Evolutionary conservation across 257 asterid genomes (phyloP).

Genomic region (Solanum microdontum): DNA sequence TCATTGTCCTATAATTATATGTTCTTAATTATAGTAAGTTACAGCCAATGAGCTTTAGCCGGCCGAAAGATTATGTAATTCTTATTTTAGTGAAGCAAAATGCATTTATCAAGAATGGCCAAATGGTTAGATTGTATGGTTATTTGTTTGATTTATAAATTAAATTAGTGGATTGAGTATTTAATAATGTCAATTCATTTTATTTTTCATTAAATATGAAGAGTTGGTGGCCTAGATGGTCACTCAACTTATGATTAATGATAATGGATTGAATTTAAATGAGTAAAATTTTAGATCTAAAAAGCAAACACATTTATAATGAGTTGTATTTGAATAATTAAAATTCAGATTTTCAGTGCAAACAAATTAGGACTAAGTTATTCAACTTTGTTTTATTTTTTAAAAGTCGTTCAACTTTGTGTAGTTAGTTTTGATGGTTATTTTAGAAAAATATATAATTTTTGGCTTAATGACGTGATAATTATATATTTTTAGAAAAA

Average conservation of each 20-base stretch:
- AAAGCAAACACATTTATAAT: too few species aligned
- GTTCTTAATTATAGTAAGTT: background rate
- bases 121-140: background rate
- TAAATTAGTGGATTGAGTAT: background rate
- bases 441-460: background rate
- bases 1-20: background rate
- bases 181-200: background rate
- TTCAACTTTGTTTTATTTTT: background rate
- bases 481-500: background rate
- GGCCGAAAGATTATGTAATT: background rate
- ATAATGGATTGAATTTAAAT: background rate
- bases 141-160: background rate
- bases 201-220: background rate
- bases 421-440: background rate
- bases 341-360: background rate
- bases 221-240: background rate
- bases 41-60: background rate
- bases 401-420: background rate
- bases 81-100: background rate
- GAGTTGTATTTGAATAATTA: too few species aligned
- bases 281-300: too few species aligned
- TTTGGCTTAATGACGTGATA: background rate
- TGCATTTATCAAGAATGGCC: background rate
- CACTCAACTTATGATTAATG: background rate
- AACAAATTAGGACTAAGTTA: background rate